phyloP scores from a whole-genome alignment of 2,329 filamentous ascomycete genomes.

The Penicillium olsonii region DNA sequence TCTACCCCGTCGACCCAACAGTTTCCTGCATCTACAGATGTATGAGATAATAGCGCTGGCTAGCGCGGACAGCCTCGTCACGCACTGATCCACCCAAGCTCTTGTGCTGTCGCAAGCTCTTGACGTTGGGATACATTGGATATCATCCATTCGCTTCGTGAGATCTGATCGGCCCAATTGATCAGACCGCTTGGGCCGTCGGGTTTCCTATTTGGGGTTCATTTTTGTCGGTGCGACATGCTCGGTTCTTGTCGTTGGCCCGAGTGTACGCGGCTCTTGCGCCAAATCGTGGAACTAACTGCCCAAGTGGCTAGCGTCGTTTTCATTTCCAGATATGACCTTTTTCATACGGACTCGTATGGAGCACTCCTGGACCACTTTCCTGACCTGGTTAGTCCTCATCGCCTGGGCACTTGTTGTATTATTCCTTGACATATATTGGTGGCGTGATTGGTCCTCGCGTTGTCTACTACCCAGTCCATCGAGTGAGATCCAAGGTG shows the following conservation, averaged over 20 bases:
- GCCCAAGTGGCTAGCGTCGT: not conserved
- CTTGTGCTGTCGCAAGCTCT: slow-evolving; percentile 4
- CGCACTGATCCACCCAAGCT: slow-evolving; percentile 5
- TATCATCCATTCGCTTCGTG: not conserved
- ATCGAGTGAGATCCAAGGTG: not conserved
- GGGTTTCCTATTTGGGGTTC: not conserved
- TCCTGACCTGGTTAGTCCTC: not conserved
- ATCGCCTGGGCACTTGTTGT: not conserved
- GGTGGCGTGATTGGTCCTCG: not conserved
- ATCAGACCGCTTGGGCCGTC: not conserved
- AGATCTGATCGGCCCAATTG: not conserved
- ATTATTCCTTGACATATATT: not conserved
- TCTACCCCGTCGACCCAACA: not conserved
- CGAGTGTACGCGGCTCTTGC: not conserved
- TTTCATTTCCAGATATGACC: not conserved
- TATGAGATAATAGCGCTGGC: not conserved
- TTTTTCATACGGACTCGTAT: not conserved
- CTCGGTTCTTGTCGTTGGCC: not conserved
- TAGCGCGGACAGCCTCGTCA: slow-evolving; percentile 4
- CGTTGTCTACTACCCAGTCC: too few species aligned
- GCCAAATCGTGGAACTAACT: not conserved
- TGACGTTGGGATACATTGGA: not conserved
- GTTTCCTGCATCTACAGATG: not conserved
- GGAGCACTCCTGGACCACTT: not conserved
- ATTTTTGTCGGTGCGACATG: not conserved